Evolutionary conservation across 768 basidiomycete genomes (phyloP).

Genomic region (Leccinum subtestaceum): DNA sequence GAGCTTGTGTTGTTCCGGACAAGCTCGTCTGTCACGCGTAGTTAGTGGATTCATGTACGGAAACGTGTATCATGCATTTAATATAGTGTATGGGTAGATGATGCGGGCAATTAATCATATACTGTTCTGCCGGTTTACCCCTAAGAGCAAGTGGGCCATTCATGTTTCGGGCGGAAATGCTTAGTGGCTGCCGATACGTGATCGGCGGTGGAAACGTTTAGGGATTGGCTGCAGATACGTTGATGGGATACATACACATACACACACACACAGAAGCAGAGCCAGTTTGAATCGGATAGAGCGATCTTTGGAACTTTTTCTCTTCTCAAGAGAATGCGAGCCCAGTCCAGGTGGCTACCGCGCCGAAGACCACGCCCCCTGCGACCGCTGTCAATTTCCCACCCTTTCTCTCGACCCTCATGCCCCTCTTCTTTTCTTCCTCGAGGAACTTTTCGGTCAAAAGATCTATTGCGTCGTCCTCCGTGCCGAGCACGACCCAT

Average conservation of each 20-base stretch:
- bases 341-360: conserved; percentile 57
- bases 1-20: not conserved
- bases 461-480: conserved; percentile 43
- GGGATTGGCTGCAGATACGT: not conserved
- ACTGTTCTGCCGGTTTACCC: conserved; percentile 1
- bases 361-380: conserved; percentile 59
- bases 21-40: not conserved
- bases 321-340: conserved; percentile 47
- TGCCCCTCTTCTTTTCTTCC: conserved; percentile 27
- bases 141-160: not conserved
- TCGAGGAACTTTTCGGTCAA: conserved; percentile 28
- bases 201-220: conserved; percentile 3
- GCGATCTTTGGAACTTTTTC: not conserved
- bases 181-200: not conserved
- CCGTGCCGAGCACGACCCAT: conserved; percentile 54
- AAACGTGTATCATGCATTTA: not conserved
- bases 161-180: conserved; percentile 1
- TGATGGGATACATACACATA: not conserved
- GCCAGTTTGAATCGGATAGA: not conserved
- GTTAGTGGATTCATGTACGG: not conserved
- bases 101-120: not conserved
- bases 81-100: not conserved
- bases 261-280: not conserved
- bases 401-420: conserved; percentile 14
- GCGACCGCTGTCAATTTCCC: conserved; percentile 45